Percentiles rank a stretch among this genome's conserved stretches.
Evolutionary conservation across 2,329 filamentous ascomycete genomes (phyloP).

Genomic region (Aspergillus fumigatiaffinis): DNA sequence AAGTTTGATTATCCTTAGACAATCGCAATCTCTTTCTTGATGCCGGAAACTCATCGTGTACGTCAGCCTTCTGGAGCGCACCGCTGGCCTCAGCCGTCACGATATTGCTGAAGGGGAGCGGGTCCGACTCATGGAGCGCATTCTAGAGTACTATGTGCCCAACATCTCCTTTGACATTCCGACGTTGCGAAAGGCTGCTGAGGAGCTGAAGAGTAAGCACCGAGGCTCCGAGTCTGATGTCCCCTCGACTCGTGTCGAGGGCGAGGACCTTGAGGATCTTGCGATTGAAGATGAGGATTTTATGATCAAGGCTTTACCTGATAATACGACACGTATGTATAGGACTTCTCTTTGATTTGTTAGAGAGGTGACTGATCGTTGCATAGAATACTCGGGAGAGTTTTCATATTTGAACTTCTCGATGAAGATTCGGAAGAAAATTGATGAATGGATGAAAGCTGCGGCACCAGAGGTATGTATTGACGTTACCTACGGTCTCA

Average conservation of each 20-base stretch:
- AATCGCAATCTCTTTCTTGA: neutral
- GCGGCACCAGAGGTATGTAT: constrained; percentile 32
- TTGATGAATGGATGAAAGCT: constrained; percentile 41
- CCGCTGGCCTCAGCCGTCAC: constrained; percentile 28
- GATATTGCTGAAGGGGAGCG: constrained; percentile 36
- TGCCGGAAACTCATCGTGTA: neutral
- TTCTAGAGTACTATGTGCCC: constrained; percentile 48
- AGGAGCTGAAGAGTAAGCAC: constrained; percentile 41
- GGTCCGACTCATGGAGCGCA: constrained; percentile 44
- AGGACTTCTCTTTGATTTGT: neutral
- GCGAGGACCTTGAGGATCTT: constrained; percentile 37
- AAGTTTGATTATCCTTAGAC: constrained; percentile 13
- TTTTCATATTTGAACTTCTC: constrained; percentile 45
- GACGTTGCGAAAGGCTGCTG: constrained; percentile 41
- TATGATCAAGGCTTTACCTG: constrained; percentile 36
- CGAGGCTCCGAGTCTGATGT: constrained; percentile 29
- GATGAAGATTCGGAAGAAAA: constrained; percentile 40
- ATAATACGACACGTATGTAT: constrained; percentile 38
- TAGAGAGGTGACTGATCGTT: neutral
- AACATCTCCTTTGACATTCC: constrained; percentile 41
- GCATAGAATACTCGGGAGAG: constrained; percentile 42
- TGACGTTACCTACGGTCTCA: neutral
- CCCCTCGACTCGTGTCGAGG: constrained; percentile 27
- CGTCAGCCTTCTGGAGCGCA: constrained; percentile 27
- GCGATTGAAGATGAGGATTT: constrained; percentile 41